Evolutionary conservation across 106 monocot species (phyloP).

Genomic region (Amphibolis antarctica): DNA sequence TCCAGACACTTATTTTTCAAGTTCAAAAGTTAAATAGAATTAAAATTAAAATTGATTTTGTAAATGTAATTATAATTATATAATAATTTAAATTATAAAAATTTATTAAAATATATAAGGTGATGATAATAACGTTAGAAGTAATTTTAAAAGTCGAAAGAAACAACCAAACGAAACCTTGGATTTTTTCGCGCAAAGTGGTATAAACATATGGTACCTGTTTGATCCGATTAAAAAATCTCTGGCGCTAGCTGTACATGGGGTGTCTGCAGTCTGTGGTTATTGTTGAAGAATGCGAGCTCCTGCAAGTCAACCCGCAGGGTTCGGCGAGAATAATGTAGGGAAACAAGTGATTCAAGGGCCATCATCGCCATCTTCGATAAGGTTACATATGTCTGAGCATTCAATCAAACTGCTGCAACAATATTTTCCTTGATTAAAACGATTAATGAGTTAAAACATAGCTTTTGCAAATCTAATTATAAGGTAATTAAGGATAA

Average conservation of each 20-base stretch:
- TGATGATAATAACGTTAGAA: too few relatives aligned
- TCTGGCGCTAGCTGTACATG: not conserved
- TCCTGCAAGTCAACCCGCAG: not conserved
- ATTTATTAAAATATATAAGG: too few relatives aligned
- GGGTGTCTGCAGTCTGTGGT: not conserved
- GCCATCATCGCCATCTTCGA: constrained; percentile 86
- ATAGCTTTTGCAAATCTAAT: not conserved
- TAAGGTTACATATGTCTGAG: constrained; percentile 90
- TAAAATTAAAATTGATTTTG: too few relatives aligned
- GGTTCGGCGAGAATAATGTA: not conserved
- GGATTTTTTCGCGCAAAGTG: not conserved
- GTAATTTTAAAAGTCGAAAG: too few relatives aligned
- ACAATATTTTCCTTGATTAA: not conserved
- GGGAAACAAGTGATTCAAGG: constrained; percentile 21
- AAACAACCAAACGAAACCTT: too few relatives aligned
- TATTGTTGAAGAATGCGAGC: not conserved
- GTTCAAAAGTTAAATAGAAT: too few relatives aligned
- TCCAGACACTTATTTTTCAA: too few relatives aligned
- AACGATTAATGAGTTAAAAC: not conserved
- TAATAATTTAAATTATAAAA: too few relatives aligned
- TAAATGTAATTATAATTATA: too few relatives aligned
- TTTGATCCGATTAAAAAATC: not conserved
- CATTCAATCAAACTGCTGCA: constrained; percentile 67
- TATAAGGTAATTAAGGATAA: not conserved
- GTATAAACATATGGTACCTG: not conserved